A percentile compares a stretch with the other conserved stretches of the same genome.
Evolutionary conservation across 2,329 filamentous ascomycete species (phyloP).

Genomic region (Talaromyces marneffei): DNA sequence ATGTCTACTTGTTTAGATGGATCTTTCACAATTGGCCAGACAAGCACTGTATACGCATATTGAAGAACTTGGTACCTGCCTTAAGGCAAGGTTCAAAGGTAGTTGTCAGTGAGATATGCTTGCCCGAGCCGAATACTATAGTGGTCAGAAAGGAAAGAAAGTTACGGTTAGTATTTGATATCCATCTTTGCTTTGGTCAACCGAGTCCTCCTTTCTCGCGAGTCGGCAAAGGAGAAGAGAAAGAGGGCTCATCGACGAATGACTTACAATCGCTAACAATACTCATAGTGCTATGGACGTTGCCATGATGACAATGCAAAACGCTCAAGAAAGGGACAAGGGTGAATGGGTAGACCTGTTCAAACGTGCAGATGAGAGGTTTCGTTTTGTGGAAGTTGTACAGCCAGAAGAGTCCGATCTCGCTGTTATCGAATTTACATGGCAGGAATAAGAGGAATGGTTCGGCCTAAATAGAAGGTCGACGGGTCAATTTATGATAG

Average conservation of each 20-base stretch:
- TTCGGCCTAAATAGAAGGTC: not conserved
- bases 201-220: no score
- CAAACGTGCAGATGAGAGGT: not conserved
- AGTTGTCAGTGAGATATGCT: not conserved
- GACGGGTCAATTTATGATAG: not conserved
- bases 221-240: no score
- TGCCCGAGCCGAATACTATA: not conserved
- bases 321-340: not conserved
- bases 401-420: not conserved
- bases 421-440: not conserved
- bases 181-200: not conserved
- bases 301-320: not conserved
- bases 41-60: constrained; percentile 18
- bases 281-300: not conserved
- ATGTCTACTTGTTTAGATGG: constrained; percentile 22
- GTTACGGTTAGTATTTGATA: not conserved
- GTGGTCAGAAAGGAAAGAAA: not conserved
- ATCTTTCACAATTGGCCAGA: constrained; percentile 26
- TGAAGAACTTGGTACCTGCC: constrained; percentile 18
- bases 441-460: not conserved
- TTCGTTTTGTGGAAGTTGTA: not conserved
- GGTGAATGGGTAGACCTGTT: not conserved
- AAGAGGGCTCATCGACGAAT: no score
- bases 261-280: not conserved
- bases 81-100: not conserved